Percentiles rank a stretch among this genome's conserved stretches.
Evolutionary conservation across 345 rosid genomes (phyloP).

Genomic region (Hirschfeldia incana): DNA sequence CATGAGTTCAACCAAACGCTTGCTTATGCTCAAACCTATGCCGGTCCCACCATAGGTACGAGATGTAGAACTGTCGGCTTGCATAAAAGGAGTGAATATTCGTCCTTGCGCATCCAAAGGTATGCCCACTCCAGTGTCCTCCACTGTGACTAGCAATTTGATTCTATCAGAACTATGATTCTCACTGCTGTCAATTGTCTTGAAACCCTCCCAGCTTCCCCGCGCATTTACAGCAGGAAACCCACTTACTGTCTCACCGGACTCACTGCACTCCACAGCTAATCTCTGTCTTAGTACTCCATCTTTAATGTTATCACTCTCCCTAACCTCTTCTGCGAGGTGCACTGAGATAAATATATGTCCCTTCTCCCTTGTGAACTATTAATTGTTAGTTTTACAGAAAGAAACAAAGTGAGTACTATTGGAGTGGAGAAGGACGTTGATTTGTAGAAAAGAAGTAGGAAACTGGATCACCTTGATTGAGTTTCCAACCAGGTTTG

Average conservation of each 20-base stretch:
- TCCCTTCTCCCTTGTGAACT: conserved; percentile 81
- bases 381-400: conserved; percentile 40
- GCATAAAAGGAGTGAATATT: conserved; percentile 94
- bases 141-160: conserved; percentile 74
- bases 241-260: conserved; percentile 55
- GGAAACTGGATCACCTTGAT: conserved; percentile 62
- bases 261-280: conserved; percentile 43
- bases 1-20: conserved; percentile 88
- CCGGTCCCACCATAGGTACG: conserved; percentile 97
- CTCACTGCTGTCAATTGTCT: conserved; percentile 33
- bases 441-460: conserved; percentile 1
- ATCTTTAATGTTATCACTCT: conserved; percentile 44
- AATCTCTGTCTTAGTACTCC: conserved; percentile 56
- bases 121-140: conserved; percentile 94
- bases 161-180: conserved; percentile 45
- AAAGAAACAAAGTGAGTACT: conserved; percentile 10
- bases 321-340: conserved; percentile 64
- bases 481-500: conserved; percentile 94
- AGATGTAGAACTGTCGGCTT: conserved; percentile 96
- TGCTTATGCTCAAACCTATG: conserved; percentile 92
- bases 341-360: conserved; percentile 89
- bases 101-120: conserved; percentile 68
- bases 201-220: conserved; percentile 82
- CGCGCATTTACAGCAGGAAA: conserved; percentile 71
- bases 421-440: not conserved